Conservation (phyloP, 1,284 basidiomycete genomes). For the Microbotryum scabiosae region DNA sequence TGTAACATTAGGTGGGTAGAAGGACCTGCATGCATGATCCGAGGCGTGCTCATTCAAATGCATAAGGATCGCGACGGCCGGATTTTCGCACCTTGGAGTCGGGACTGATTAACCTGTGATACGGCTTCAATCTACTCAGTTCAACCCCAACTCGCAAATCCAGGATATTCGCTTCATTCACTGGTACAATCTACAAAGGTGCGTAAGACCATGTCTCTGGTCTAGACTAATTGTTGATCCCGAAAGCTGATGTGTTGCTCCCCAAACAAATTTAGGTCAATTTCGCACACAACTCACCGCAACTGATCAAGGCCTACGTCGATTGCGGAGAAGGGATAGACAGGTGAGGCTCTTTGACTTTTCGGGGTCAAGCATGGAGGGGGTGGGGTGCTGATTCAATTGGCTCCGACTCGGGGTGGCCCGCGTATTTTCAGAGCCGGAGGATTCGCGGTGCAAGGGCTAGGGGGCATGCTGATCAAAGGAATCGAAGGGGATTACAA, state of each 20-base stretch:
- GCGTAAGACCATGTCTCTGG: not conserved
- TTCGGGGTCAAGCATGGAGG: too few species aligned
- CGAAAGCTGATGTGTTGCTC: too few species aligned
- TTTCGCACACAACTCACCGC: constrained; percentile 40
- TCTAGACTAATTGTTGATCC: not conserved
- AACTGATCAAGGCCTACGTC: constrained; percentile 70
- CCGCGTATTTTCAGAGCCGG: constrained; percentile 51
- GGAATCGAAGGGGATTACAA: constrained; percentile 86
- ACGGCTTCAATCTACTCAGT: constrained; percentile 4
- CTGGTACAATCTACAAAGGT: constrained; percentile 21
- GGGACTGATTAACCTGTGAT: not conserved
- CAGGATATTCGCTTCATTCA: constrained; percentile 19
- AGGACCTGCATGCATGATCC: not conserved
- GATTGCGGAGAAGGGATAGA: constrained; percentile 82
- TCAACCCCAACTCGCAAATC: constrained; percentile 24
- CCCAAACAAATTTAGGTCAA: constrained; percentile 33
- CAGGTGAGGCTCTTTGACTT: constrained; percentile 40
- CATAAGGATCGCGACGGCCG: not conserved
- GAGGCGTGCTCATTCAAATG: not conserved
- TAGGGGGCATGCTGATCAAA: constrained; percentile 68
- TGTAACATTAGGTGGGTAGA: constrained; percentile 59
- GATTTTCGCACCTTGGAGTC: not conserved
- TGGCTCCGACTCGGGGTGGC: not conserved
- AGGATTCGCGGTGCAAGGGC: constrained; percentile 89
- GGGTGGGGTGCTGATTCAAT: too few species aligned